phyloP scores from a whole-genome alignment of 768 basidiomycete genomes.

The Suillus variegatus region DNA sequence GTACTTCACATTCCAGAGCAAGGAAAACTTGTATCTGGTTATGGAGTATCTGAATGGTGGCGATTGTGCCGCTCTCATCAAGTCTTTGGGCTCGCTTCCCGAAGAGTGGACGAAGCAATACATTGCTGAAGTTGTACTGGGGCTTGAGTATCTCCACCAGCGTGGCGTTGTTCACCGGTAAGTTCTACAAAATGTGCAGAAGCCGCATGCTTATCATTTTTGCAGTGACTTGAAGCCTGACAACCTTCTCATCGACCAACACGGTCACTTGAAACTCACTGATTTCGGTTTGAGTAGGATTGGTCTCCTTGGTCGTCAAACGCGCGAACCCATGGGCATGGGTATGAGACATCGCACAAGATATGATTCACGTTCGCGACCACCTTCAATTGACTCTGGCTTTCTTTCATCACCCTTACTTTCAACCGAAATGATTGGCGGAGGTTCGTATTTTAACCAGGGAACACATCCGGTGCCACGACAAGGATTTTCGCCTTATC shows the following conservation, averaged over 20 bases:
- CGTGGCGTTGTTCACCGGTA: conserved; percentile 96
- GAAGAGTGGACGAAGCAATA: conserved; percentile 98
- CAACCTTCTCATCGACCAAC: conserved; percentile 94
- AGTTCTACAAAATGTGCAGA: conserved; percentile 21
- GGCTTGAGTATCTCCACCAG: conserved; percentile 94
- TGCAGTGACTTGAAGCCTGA: conserved; percentile 94
- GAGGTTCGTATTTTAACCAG: conserved; percentile 82
- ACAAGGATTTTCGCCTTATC: conserved; percentile 64
- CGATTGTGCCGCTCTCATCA: conserved; percentile 96
- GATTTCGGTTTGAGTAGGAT: conserved; percentile 97
- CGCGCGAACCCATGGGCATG: conserved; percentile 58
- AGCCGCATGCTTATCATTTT: conserved; percentile 1
- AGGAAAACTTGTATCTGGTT: conserved; percentile 96
- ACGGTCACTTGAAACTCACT: conserved; percentile 96
- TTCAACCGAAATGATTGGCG: conserved; percentile 50
- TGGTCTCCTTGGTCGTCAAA: conserved; percentile 97
- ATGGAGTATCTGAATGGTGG: conserved; percentile 99
- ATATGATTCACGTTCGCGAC: conserved; percentile 70
- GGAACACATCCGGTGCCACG: conserved; percentile 61
- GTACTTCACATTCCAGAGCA: conserved; percentile 99
- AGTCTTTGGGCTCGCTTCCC: conserved; percentile 87
- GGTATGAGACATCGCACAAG: conserved; percentile 54
- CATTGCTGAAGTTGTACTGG: conserved; percentile 93
- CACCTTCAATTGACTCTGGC: conserved; percentile 79
- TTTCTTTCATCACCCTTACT: conserved; percentile 79